Percentiles rank a stretch among this genome's conserved stretches.
Conservation (phyloP, 352 stramenopile genomes). For the Phytopythium montanum region DNA sequence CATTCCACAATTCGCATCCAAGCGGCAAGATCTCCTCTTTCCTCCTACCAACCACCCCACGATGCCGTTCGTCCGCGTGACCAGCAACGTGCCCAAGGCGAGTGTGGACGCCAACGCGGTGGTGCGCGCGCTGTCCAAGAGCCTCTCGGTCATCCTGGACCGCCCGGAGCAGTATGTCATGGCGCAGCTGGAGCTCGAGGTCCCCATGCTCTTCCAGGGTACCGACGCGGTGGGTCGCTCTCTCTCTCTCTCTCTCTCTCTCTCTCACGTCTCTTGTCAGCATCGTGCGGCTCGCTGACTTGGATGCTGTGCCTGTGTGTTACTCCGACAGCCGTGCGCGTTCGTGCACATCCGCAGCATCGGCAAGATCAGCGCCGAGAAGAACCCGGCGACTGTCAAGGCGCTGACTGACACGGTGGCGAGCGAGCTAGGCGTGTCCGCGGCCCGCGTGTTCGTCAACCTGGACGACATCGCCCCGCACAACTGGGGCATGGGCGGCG, state of each 20-base stretch:
- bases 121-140: constrained; percentile 34
- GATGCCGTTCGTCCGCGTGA: constrained; percentile 43
- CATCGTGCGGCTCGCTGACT: not conserved
- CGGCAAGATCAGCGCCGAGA: constrained; percentile 9
- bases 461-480: constrained; percentile 8
- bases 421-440: constrained; percentile 2
- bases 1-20: constrained; percentile 3
- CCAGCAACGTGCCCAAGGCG: constrained; percentile 34
- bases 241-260: not conserved
- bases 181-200: constrained; percentile 36
- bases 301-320: not conserved
- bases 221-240: constrained; percentile 20
- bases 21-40: not conserved
- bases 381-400: constrained; percentile 8
- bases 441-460: constrained; percentile 11
- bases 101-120: constrained; percentile 25
- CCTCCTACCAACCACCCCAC: constrained; percentile 2
- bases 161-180: constrained; percentile 32
- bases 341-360: constrained; percentile 28
- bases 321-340: constrained; percentile 24
- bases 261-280: too few species aligned
- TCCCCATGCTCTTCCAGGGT: constrained; percentile 27
- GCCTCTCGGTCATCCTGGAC: constrained; percentile 26
- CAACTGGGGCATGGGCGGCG: constrained; percentile 9
- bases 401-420: constrained; percentile 10